These are phyloP conservation scores for Metarhizium humberi DNA, from an alignment of 2,329 filamentous ascomycete genomes.

Conservation along the genomic window DNA sequence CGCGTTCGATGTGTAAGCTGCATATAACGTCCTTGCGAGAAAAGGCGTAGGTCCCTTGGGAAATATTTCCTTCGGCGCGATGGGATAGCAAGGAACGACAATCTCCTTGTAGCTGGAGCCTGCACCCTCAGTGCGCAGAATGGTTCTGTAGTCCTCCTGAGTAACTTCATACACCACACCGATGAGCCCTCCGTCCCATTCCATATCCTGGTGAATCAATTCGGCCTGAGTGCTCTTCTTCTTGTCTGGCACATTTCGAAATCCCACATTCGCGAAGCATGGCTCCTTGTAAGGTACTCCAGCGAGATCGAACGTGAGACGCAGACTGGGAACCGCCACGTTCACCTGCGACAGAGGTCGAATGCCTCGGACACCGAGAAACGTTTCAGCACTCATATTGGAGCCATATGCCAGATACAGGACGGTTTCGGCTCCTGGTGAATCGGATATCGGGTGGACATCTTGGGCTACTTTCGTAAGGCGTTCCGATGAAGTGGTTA, in stretches of 20 bases:
- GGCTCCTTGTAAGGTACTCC: conserved; percentile 83
- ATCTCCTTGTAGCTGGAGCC: conserved; percentile 80
- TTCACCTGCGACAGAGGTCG: conserved; percentile 71
- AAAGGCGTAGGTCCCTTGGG: conserved; percentile 56
- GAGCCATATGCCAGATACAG: conserved; percentile 88
- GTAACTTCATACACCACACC: conserved; percentile 97
- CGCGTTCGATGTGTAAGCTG: conserved; percentile 40
- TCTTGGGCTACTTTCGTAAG: conserved; percentile 20
- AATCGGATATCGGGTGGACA: conserved; percentile 12
- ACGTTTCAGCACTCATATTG: conserved; percentile 74
- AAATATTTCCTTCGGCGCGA: conserved; percentile 52
- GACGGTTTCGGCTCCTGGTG: conserved; percentile 37
- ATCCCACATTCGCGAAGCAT: conserved; percentile 77
- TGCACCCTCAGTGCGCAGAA: conserved; percentile 85
- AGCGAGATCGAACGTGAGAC: conserved; percentile 75
- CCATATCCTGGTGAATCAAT: conserved; percentile 8
- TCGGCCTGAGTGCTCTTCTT: conserved; percentile 16
- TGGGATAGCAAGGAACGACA: conserved; percentile 64
- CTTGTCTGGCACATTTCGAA: conserved; percentile 41
- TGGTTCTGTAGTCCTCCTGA: conserved; percentile 67
- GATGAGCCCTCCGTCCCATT: conserved; percentile 74
- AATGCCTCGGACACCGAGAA: conserved; percentile 69
- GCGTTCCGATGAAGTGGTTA: conserved; percentile 18
- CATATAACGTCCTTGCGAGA: conserved; percentile 77
- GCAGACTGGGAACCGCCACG: conserved; percentile 69